Conservation (phyloP, 169 alveolate genomes). For the Ichthyophthirius multifiliis region DNA sequence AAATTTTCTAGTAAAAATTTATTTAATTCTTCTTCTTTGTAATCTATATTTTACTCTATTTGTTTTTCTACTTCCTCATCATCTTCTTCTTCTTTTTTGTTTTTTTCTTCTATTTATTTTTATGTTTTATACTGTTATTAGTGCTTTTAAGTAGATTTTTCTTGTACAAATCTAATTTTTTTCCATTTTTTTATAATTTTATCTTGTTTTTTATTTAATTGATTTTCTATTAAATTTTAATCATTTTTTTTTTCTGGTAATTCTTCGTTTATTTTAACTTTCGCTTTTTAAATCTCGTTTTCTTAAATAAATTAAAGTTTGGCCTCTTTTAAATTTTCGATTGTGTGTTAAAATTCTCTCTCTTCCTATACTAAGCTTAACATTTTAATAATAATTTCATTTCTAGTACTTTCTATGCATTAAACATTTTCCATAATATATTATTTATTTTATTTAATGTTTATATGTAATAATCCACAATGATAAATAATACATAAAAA, state of each 20-base stretch:
- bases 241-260: background rate
- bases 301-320: background rate
- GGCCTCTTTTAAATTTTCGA: background rate
- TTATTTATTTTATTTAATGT: background rate
- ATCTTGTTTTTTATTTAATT: background rate
- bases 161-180: background rate
- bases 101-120: background rate
- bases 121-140: background rate
- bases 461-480: slow-evolving; percentile 2
- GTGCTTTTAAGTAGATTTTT: background rate
- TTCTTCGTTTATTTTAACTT: background rate
- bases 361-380: background rate
- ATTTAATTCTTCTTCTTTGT: background rate
- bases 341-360: background rate
- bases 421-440: background rate
- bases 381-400: slow-evolving; percentile 4
- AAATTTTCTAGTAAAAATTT: background rate
- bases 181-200: background rate
- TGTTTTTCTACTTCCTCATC: background rate
- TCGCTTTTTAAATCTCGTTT: background rate
- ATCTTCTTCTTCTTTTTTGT: background rate
- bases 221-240: background rate
- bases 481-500: slow-evolving; percentile 48
- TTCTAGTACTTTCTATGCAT: background rate
- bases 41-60: background rate